A percentile compares a stretch with the other conserved stretches of the same genome.
Conservation (phyloP, 441 rosid species). For the Kokia cookei region DNA sequence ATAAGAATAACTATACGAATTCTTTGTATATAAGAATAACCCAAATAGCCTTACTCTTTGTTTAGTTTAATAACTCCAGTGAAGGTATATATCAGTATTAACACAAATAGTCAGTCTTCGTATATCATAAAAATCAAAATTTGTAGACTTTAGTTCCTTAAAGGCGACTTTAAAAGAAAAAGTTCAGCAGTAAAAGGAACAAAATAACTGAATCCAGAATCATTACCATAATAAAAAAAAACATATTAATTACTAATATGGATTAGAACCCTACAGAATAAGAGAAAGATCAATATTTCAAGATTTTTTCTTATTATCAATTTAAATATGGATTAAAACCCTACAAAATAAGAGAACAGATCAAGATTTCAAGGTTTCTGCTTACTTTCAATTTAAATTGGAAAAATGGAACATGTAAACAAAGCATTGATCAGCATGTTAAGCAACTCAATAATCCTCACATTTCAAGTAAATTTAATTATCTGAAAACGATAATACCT, state of each 20-base stretch:
- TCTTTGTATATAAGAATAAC: neutral
- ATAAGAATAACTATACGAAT: neutral
- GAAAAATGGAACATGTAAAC: neutral
- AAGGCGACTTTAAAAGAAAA: neutral
- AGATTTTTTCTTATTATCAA: neutral
- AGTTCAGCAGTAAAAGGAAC: neutral
- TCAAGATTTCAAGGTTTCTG: neutral
- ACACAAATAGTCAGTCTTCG: neutral
- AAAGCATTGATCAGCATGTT: neutral
- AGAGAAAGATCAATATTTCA: neutral
- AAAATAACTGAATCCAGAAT: neutral
- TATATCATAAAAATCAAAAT: neutral
- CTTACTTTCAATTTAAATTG: neutral
- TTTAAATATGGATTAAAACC: neutral
- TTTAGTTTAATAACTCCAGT: neutral
- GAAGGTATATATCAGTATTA: neutral
- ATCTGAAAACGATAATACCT: slow-evolving; percentile 30
- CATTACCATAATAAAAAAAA: neutral
- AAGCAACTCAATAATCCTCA: neutral
- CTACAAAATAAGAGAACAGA: neutral
- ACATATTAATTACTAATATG: neutral
- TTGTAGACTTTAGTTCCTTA: neutral
- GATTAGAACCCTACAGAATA: neutral
- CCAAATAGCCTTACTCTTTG: neutral
- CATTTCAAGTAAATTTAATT: neutral